Base-by-base conservation (phyloP, 2,329 filamentous ascomycete species). In the Ophiostoma angusticollis region DNA sequence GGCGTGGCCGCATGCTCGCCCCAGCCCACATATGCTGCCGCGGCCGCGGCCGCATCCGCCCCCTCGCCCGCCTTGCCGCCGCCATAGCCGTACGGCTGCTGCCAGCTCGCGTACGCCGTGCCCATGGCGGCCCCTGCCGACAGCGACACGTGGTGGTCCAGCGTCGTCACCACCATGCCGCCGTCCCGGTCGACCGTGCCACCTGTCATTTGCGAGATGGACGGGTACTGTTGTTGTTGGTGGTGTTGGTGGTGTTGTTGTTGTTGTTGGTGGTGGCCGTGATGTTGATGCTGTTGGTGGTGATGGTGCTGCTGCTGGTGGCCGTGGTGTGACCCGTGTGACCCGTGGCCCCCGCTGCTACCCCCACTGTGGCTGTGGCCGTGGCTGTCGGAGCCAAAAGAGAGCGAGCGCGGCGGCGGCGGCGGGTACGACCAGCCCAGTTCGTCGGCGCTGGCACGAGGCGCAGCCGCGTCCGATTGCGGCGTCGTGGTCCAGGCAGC, bases 311-410 rank as follows among this genome's bases (percentile, higher is more conserved):
- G n/a, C n/a, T n/a, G n/a, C n/a, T n/a, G n/a, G n/a, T n/a, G n/a
- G n/a, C n/a, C n/a, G n/a, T n/a, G n/a, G n/a, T n/a, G n/a, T n/a
- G n/a, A n/a, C n/a, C n/a, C n/a, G n/a, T n/a, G n/a, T n/a, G n/a
- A n/a, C n/a, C n/a, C n/a, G n/a, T n/a, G n/a, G n/a, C n/a, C n/a
- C n/a, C n/a, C n/a, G n/a, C n/a, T n/a, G n/a, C n/a, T n/a, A n/a
- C n/a, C n/a, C n/a, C n/a, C n/a, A n/a, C n/a, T n/a, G n/a, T n/a
- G n/a, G n/a, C n/a, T n/a, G n/a, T n/a, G n/a, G n/a, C n/a, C n/a
- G n/a, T n/a, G n/a, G 25, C 53, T 52, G 14, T 70, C 67, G 30
- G 61, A 59, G 21, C 65, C 59, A 35, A 66, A 70, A 0, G 68
- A 70, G 49, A 69, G 54, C 5, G 67, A 70, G 31, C 68, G 60